These are phyloP conservation scores for Debaryomyces sp. DNA, from an alignment of 1,139 yeast species.

Conservation along the genomic window DNA sequence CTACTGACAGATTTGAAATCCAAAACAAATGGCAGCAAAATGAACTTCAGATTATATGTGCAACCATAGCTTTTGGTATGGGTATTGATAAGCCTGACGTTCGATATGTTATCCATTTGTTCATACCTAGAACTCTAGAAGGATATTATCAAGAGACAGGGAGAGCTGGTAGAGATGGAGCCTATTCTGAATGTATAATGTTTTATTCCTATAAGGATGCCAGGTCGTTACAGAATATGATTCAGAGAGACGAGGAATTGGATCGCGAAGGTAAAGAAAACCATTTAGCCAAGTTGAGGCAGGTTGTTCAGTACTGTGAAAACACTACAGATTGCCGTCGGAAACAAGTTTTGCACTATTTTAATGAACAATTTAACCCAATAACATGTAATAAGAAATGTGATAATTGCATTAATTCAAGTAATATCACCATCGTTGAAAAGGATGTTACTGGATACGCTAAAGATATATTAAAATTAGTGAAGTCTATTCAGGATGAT, in stretches of 20 bases:
- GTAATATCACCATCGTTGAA: slow-evolving; percentile 45
- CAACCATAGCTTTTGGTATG: slow-evolving; percentile 98
- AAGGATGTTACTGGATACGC: slow-evolving; percentile 75
- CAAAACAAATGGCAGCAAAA: slow-evolving; percentile 86
- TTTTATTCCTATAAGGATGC: slow-evolving; percentile 82
- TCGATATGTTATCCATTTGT: slow-evolving; percentile 83
- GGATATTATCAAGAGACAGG: slow-evolving; percentile 99
- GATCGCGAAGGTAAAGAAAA: slow-evolving; percentile 69
- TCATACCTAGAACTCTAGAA: slow-evolving; percentile 88
- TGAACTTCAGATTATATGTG: slow-evolving; percentile 77
- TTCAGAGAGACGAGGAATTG: slow-evolving; percentile 72
- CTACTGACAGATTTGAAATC: slow-evolving; percentile 68
- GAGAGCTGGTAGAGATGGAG: slow-evolving; percentile 97
- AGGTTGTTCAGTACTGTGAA: slow-evolving; percentile 90
- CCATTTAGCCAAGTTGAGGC: slow-evolving; percentile 75
- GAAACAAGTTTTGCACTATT: slow-evolving; percentile 83
- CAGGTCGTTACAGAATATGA: slow-evolving; percentile 70
- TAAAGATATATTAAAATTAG: slow-evolving; percentile 58
- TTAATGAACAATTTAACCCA: slow-evolving; percentile 79
- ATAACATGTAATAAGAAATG: slow-evolving; percentile 70
- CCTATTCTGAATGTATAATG: slow-evolving; percentile 76
- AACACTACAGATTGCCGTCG: slow-evolving; percentile 90
- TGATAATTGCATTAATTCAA: slow-evolving; percentile 75
- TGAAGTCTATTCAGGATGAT: slow-evolving; percentile 55
- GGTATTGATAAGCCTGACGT: slow-evolving; percentile 98